Percentiles rank a stretch among this genome's conserved stretches.
phyloP scores from a whole-genome alignment of 345 rosid species.

The Citrus reticulata region DNA sequence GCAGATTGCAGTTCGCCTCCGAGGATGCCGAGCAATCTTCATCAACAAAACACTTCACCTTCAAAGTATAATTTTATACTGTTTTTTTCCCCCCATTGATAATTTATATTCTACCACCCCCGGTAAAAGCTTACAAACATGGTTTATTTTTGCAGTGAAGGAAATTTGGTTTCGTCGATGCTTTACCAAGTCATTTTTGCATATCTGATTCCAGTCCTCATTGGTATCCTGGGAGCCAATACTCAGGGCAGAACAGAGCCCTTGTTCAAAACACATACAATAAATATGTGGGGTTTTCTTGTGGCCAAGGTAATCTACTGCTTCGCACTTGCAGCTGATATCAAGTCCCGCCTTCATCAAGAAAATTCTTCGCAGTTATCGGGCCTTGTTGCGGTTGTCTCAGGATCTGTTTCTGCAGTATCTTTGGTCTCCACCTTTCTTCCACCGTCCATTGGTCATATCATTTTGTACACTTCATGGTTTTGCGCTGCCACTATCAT shows the following conservation, averaged over 20 bases:
- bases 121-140: rapidly evolving
- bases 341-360: background rate
- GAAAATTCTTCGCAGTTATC: background rate
- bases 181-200: background rate
- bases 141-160: too few relatives aligned
- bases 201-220: background rate
- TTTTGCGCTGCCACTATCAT: background rate
- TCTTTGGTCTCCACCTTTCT: background rate
- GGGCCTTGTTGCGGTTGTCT: background rate
- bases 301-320: background rate
- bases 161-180: background rate
- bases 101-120: too few relatives aligned
- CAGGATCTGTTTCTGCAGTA: background rate
- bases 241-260: background rate
- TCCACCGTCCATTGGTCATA: background rate
- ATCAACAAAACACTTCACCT: too few relatives aligned
- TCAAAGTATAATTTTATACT: too few relatives aligned
- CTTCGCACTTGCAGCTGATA: background rate
- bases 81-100: too few relatives aligned
- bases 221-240: background rate
- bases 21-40: too few relatives aligned
- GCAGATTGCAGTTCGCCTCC: too few relatives aligned
- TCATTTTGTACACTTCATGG: background rate
- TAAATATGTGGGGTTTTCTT: background rate
- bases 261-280: background rate